Percentiles rank a stretch among this genome's conserved stretches.
Evolutionary conservation across 1,139 yeast species (phyloP).

Genomic region (Nadsonia starkeyi-henricii): DNA sequence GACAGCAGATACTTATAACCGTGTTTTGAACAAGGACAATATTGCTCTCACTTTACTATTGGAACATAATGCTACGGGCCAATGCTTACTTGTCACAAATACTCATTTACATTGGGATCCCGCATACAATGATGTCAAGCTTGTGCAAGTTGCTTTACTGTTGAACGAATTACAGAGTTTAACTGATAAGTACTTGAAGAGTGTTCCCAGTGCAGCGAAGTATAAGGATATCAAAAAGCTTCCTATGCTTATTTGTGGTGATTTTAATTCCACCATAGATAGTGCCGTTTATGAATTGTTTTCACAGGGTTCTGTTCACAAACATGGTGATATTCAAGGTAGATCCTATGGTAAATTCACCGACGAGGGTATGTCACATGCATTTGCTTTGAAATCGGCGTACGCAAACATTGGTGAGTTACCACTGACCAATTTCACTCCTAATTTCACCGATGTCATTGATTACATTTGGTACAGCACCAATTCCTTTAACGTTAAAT

Average conservation of each 20-base stretch:
- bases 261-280: conserved; percentile 75
- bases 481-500: conserved; percentile 62
- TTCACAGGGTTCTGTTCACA: conserved; percentile 54
- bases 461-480: conserved; percentile 95
- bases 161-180: conserved; percentile 71
- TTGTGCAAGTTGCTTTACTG: conserved; percentile 86
- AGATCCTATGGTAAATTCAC: conserved; percentile 88
- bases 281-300: conserved; percentile 89
- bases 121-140: conserved; percentile 85
- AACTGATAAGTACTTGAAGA: conserved; percentile 28
- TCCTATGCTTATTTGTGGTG: conserved; percentile 83
- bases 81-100: conserved; percentile 60
- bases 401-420: conserved; percentile 76
- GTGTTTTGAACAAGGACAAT: conserved; percentile 93
- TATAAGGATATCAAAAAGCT: conserved; percentile 46
- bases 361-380: conserved; percentile 75
- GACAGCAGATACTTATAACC: conserved; percentile 86
- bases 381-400: conserved; percentile 70
- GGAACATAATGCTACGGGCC: conserved; percentile 48
- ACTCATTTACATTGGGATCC: conserved; percentile 99
- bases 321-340: conserved; percentile 71
- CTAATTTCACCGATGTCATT: conserved; percentile 82
- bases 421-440: conserved; percentile 92
- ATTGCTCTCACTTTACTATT: conserved; percentile 72
- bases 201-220: conserved; percentile 24